These are phyloP conservation scores for Apostasia ramifera DNA, from an alignment of 106 monocot genomes.

Conservation along the genomic window DNA sequence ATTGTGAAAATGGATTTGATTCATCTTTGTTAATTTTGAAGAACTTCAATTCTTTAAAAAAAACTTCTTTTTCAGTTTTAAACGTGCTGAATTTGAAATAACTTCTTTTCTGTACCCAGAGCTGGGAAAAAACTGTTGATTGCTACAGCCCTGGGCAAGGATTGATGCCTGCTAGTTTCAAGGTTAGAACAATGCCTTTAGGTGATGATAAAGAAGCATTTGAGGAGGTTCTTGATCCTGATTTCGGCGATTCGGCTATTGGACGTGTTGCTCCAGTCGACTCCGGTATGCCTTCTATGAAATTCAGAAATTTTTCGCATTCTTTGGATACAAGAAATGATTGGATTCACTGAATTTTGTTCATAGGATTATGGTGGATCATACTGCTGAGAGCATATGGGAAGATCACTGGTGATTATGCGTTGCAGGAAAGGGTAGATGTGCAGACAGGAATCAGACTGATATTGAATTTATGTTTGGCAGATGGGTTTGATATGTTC, in stretches of 20 bases:
- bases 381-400: conserved; percentile 93
- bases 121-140: conserved; percentile 97
- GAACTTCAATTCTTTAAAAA: too few relatives aligned
- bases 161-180: conserved; percentile 94
- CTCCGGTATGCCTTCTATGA: conserved; percentile 46
- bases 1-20: not conserved
- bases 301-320: not conserved
- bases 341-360: not conserved
- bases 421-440: conserved; percentile 81
- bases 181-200: conserved; percentile 61
- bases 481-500: conserved; percentile 99
- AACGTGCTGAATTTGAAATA: too few relatives aligned
- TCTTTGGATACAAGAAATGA: not conserved
- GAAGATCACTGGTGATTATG: conserved; percentile 76
- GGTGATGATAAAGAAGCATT: conserved; percentile 52
- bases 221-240: conserved; percentile 87
- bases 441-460: conserved; percentile 88
- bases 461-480: conserved; percentile 80
- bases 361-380: conserved; percentile 90
- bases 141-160: conserved; percentile 98
- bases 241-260: conserved; percentile 92
- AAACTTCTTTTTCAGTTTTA: too few relatives aligned
- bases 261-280: conserved; percentile 93
- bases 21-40: not conserved
- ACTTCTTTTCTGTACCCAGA: conserved; percentile 30